Evolutionary conservation across 2,329 filamentous ascomycete species (phyloP), one percentile per base, ranked within the genome.

Genomic region (Sporothrix sp.): DNA sequence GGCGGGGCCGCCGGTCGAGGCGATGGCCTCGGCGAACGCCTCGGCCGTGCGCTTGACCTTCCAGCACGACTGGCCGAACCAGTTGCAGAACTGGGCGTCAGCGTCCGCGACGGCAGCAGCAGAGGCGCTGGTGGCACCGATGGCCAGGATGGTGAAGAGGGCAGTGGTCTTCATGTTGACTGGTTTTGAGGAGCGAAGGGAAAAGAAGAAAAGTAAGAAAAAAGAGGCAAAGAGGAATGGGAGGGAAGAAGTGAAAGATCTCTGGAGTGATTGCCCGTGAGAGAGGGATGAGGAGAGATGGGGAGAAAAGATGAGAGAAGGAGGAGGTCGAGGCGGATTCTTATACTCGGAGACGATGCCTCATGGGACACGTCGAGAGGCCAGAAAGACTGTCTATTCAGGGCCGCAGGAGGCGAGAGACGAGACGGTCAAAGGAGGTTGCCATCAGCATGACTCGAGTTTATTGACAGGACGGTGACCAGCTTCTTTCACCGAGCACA

Each of bases 21-120:
- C 37, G 14, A 50, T 20, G 47, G 53, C 47, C 14, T 36, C 27
- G 39, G 37, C 27, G 18, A 54, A 36, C 23, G 52, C 52, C 52
- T 63, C 59, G 54, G 63, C 61, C 11, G 65, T 67, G 55, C 68
- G 69, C 59, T 70, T 68, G 28, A 37, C 48, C 48, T 49, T 36
- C 60, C 62, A 67, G 67, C 73, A 75, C 25, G 63, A 56, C 57
- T 68, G 60, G 52, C 72, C 71, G 23, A 59, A 57, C 40, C 59
- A 58, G 47, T 57, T 52, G 59, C 71, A 73, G 57, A 61, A 66
- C 21, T 52, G 45, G 20, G 54, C 51, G 16, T 57, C 52, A 30
- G 56, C 39, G 1, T 54, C 50, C 18, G 55, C 52, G 18, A 55
- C 42, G 36, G 54, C 52, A n/a, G 53, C 56, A 14, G 52, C 56